Percentiles rank a stretch among this genome's conserved stretches.
Evolutionary conservation across 441 rosid species (phyloP).

Genomic region (Euphorbia celastroides): DNA sequence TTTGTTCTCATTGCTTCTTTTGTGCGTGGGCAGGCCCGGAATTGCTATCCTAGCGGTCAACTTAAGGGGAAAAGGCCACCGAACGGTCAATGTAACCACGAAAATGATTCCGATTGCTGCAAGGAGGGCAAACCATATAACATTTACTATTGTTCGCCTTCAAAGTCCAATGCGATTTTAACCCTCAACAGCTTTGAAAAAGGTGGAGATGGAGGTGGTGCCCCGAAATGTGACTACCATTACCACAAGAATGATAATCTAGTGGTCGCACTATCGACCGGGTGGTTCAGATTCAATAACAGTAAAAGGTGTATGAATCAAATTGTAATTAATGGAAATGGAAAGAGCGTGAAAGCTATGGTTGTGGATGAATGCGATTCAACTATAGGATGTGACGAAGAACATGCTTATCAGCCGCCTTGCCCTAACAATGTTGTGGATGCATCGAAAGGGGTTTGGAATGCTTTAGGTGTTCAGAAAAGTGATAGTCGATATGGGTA

Average conservation of each 20-base stretch:
- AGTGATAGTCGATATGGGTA: not conserved
- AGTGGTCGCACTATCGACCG: not conserved
- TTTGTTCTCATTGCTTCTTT: not conserved
- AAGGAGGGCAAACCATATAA: not conserved
- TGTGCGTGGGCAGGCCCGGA: not conserved
- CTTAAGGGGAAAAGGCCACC: not conserved
- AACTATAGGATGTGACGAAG: not conserved
- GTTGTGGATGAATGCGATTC: slow-evolving; percentile 9
- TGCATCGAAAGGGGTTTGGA: slow-evolving; percentile 1
- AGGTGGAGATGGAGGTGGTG: slow-evolving; percentile 1
- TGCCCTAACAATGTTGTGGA: slow-evolving; percentile 1
- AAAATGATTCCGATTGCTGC: not conserved
- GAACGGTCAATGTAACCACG: not conserved
- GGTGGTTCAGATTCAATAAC: not conserved
- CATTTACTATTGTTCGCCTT: not conserved
- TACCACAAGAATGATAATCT: not conserved
- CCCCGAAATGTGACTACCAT: not conserved
- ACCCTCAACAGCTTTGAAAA: not conserved
- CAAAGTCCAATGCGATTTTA: not conserved
- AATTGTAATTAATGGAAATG: slow-evolving; percentile 2
- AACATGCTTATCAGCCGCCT: slow-evolving; percentile 2
- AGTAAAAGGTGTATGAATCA: not conserved
- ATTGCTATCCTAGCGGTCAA: not conserved
- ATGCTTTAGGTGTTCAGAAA: not conserved
- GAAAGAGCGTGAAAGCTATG: not conserved